These are phyloP conservation scores for Plasmodium sp. DNA, from an alignment of 169 alveolate genomes.

Conservation along the genomic window DNA sequence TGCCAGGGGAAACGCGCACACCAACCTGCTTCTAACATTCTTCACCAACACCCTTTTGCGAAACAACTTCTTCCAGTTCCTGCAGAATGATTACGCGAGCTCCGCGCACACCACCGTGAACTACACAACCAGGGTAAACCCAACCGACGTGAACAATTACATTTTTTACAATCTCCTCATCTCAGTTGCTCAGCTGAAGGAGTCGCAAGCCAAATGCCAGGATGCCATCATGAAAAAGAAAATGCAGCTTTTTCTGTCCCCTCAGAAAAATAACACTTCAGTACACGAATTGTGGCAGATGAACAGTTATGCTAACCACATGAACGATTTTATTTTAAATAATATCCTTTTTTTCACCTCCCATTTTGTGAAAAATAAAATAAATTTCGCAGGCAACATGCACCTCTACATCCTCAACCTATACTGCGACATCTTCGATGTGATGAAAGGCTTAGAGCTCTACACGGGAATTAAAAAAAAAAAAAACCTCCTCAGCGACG, in stretches of 20 bases:
- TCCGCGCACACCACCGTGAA: neutral
- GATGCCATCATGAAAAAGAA: constrained; percentile 1
- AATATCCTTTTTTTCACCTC: constrained; percentile 27
- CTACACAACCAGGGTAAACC: constrained; percentile 4
- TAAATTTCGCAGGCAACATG: neutral
- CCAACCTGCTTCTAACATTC: neutral
- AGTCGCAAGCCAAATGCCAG: constrained; percentile 9
- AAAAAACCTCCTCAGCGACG: constrained; percentile 33
- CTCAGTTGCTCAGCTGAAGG: constrained; percentile 30
- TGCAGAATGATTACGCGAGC: neutral
- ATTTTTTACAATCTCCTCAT: constrained; percentile 25
- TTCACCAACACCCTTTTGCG: constrained; percentile 25
- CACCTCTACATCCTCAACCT: constrained; percentile 21
- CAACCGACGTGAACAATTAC: constrained; percentile 20
- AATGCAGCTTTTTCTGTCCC: constrained; percentile 20
- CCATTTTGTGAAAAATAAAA: constrained; percentile 38
- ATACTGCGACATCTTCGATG: constrained; percentile 7
- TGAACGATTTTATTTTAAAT: constrained; percentile 35
- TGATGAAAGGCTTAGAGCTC: neutral
- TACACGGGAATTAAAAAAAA: constrained; percentile 43
- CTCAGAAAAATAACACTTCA: neutral
- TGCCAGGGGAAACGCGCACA: neutral
- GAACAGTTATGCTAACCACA: neutral
- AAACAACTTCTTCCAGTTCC: constrained; percentile 35
- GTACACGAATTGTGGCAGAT: neutral